A percentile compares a stretch with the other conserved stretches of the same genome.
phyloP scores from a whole-genome alignment of 768 basidiomycete species.

The Termitomyces sp. region DNA sequence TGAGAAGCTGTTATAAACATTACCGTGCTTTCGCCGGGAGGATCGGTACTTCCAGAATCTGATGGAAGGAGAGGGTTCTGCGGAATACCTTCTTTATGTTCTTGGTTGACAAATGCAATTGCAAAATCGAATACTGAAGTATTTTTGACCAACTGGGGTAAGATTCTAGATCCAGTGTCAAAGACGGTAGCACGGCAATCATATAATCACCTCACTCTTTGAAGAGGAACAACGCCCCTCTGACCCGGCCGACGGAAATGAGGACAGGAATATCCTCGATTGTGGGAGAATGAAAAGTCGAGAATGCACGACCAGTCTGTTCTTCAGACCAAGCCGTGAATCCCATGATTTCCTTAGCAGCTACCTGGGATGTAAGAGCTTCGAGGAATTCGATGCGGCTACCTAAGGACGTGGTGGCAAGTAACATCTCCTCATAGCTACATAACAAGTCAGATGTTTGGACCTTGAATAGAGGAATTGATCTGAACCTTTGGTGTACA shows the following conservation, averaged over 20 bases:
- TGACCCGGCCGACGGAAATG: conserved; percentile 13
- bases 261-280: conserved; percentile 21
- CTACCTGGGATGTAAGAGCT: conserved; percentile 9
- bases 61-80: conserved; percentile 1
- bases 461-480: too few species aligned
- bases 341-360: conserved; percentile 5
- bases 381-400: conserved; percentile 19
- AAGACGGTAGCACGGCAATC: neutral
- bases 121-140: conserved; percentile 20
- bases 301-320: conserved; percentile 13
- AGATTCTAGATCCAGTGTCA: conserved; percentile 11
- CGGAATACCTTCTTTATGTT: conserved; percentile 12
- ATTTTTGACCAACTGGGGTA: conserved; percentile 20
- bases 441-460: too few species aligned
- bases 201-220: conserved; percentile 18
- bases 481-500: conserved; percentile 17
- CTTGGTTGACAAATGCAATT: conserved; percentile 19
- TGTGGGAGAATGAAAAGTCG: conserved; percentile 14
- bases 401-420: conserved; percentile 10
- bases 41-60: neutral
- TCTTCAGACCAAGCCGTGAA: conserved; percentile 18
- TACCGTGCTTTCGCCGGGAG: conserved; percentile 5
- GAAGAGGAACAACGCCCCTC: conserved; percentile 17
- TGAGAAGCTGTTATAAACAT: conserved; percentile 16
- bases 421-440: conserved; percentile 21